Evolutionary conservation across 129 eudicot genomes (phyloP).

Genomic region (Smallanthus sonchifolius): DNA sequence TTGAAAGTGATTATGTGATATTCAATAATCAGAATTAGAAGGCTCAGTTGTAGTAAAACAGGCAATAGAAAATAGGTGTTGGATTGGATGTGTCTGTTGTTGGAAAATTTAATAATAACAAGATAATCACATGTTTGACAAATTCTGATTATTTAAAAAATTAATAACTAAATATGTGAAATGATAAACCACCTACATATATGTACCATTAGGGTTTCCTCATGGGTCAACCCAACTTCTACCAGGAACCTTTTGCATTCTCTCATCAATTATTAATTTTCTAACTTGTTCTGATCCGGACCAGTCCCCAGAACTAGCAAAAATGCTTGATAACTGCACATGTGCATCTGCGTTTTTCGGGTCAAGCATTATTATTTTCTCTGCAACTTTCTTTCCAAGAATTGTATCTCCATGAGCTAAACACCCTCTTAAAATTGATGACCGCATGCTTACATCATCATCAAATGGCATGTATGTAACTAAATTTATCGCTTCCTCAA

Average conservation of each 20-base stretch:
- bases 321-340: conserved; percentile 64
- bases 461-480: conserved; percentile 52
- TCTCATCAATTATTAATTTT: conserved; percentile 44
- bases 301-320: conserved; percentile 78
- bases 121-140: not conserved
- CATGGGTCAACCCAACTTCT: conserved; percentile 65
- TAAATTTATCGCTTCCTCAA: conserved; percentile 61
- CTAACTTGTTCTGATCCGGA: conserved; percentile 54
- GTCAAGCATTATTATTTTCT: conserved; percentile 48
- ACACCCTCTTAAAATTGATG: conserved; percentile 83
- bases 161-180: not conserved
- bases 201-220: not conserved
- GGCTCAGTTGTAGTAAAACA: not conserved
- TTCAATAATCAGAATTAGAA: too few species aligned
- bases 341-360: conserved; percentile 63
- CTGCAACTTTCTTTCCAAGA: conserved; percentile 55
- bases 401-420: conserved; percentile 53
- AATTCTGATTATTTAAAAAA: not conserved
- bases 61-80: not conserved
- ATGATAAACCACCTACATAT: not conserved
- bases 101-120: not conserved
- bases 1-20: too few species aligned
- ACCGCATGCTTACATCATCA: conserved; percentile 80
- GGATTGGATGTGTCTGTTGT: not conserved
- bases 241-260: conserved; percentile 62